Percentiles rank a stretch among this genome's conserved stretches.
Evolutionary conservation across 2,329 filamentous ascomycete species (phyloP).

Genomic region (Rutstroemia sp.): DNA sequence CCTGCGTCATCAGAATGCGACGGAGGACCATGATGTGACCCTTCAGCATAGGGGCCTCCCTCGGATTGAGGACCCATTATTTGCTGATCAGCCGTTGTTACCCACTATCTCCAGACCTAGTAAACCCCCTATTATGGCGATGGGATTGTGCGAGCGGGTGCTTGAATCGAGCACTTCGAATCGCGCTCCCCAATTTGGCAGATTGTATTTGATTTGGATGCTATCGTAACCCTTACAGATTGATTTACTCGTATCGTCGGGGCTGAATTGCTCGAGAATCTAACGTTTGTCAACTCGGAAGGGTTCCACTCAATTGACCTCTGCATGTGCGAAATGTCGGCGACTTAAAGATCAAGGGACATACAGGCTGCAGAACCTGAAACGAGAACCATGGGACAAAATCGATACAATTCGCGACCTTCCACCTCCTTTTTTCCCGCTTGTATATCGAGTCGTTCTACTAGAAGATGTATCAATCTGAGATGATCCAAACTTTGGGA

Average conservation of each 20-base stretch:
- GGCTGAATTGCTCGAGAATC: conserved; percentile 12
- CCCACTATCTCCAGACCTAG: conserved; percentile 9
- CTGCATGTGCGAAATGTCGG: conserved; percentile 26
- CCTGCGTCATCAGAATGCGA: conserved; percentile 15
- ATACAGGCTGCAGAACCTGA: conserved; percentile 25
- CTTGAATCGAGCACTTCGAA: conserved; percentile 8
- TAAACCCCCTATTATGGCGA: conserved; percentile 13
- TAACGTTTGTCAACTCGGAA: conserved; percentile 25
- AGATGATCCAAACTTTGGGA: neutral
- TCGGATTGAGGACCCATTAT: conserved; percentile 32
- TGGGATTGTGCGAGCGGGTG: neutral
- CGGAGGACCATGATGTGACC: conserved; percentile 18
- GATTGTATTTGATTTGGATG: conserved; percentile 6
- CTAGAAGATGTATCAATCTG: neutral
- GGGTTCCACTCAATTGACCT: conserved; percentile 21
- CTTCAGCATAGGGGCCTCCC: conserved; percentile 29
- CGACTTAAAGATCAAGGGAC: conserved; percentile 25
- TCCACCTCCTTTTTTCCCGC: neutral
- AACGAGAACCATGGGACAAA: conserved; percentile 22
- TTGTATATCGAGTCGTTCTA: neutral
- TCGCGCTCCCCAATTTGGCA: conserved; percentile 18
- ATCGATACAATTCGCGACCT: conserved; percentile 2
- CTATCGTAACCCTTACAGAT: conserved; percentile 3
- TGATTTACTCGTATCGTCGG: conserved; percentile 7
- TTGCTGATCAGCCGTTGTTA: conserved; percentile 7